phyloP scores from a whole-genome alignment of 2,329 filamentous ascomycete genomes.

The Alternaria postmessia region DNA sequence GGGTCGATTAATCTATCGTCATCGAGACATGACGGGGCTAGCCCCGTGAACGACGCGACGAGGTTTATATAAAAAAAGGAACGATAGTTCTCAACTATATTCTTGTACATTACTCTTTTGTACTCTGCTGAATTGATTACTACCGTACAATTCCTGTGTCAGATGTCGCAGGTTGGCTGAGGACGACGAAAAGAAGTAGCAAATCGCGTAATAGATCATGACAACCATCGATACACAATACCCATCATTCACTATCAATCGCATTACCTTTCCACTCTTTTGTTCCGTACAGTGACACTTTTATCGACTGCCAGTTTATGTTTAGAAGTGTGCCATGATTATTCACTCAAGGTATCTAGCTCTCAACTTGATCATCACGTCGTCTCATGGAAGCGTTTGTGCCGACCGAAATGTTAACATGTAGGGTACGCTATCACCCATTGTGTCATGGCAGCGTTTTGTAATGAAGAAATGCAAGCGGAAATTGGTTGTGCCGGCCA shows the following conservation, averaged over 20 bases:
- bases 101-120: neutral
- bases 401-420: too few species aligned
- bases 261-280: neutral
- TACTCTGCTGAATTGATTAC: neutral
- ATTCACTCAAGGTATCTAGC: neutral
- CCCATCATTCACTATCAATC: neutral
- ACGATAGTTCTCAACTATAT: neutral
- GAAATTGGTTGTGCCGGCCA: conserved; percentile 4
- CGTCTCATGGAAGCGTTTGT: neutral
- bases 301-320: neutral
- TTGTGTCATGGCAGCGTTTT: too few species aligned
- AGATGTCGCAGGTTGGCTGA: neutral
- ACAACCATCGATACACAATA: neutral
- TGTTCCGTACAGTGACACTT: neutral
- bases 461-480: neutral
- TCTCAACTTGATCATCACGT: neutral
- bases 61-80: neutral
- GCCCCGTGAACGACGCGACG: neutral
- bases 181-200: neutral
- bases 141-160: neutral
- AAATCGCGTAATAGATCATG: neutral
- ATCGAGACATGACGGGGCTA: neutral
- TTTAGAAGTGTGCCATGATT: neutral
- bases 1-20: neutral
- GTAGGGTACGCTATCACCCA: neutral